Evolutionary conservation across 1,284 basidiomycete species (phyloP).

Genomic region (Boletellus deceptivus): DNA sequence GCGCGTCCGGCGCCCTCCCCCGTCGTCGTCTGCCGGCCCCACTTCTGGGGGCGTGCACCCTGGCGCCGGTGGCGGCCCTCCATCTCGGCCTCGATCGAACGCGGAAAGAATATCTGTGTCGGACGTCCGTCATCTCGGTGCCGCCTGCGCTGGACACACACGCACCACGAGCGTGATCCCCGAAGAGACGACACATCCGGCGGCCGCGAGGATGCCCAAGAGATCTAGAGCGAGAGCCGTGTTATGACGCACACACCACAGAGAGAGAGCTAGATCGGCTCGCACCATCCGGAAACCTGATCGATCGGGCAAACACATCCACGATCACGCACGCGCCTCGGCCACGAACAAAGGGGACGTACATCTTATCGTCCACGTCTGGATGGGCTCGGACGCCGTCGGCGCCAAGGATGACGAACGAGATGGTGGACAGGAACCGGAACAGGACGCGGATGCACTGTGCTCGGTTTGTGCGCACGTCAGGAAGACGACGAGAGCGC

Average conservation of each 20-base stretch:
- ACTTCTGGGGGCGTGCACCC: too few relatives aligned
- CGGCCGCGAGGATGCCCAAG: conserved; percentile 52
- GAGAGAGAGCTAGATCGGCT: too few relatives aligned
- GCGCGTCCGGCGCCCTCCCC: too few relatives aligned
- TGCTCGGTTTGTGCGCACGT: too few relatives aligned
- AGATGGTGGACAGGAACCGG: conserved; percentile 64
- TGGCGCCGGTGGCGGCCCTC: conserved; percentile 39
- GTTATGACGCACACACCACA: neutral
- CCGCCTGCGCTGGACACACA: conserved; percentile 6
- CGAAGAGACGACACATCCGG: conserved; percentile 66
- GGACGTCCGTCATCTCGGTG: too few relatives aligned
- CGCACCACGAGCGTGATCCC: conserved; percentile 70
- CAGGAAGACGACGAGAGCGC: too few relatives aligned
- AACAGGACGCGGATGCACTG: conserved; percentile 68
- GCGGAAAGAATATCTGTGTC: conserved; percentile 72
- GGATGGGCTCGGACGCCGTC: conserved; percentile 63
- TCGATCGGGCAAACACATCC: conserved; percentile 13
- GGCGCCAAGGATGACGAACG: conserved; percentile 60
- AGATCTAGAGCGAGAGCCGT: conserved; percentile 42
- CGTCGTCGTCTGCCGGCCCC: too few relatives aligned
- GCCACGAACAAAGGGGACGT: conserved; percentile 12
- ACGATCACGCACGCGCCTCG: neutral
- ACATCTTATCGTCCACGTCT: conserved; percentile 63
- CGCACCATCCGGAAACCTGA: conserved; percentile 33
- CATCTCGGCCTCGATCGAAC: conserved; percentile 63